A percentile compares a stretch with the other conserved stretches of the same genome.
Conservation (phyloP, 2,329 filamentous ascomycete species). For the Neofusicoccum umdonicola region DNA sequence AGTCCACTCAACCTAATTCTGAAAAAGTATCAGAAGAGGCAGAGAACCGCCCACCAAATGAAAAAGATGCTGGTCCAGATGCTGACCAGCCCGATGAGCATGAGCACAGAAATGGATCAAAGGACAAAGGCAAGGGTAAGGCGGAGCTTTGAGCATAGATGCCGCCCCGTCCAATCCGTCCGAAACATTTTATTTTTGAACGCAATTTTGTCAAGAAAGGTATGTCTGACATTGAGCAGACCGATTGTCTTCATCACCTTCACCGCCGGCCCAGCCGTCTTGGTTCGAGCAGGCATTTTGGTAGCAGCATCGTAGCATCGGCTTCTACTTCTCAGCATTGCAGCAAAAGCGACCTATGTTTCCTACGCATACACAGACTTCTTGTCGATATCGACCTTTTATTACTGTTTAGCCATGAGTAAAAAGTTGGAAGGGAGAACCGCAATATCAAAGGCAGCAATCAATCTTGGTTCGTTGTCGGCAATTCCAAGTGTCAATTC, state of each 20-base stretch:
- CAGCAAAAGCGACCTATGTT: not conserved
- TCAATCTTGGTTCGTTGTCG: too few species aligned
- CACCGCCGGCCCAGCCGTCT: not conserved
- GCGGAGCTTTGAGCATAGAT: conserved; percentile 9
- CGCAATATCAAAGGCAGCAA: too few species aligned
- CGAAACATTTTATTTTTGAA: not conserved
- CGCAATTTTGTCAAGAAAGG: not conserved
- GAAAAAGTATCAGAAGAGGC: not conserved
- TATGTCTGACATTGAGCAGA: conserved; percentile 4
- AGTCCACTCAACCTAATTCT: not conserved
- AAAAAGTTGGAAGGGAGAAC: too few species aligned
- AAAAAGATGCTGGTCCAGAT: not conserved
- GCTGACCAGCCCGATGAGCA: not conserved
- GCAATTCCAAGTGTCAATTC: too few species aligned
- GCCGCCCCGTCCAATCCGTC: not conserved
- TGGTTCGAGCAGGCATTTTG: conserved; percentile 7
- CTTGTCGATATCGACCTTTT: too few species aligned
- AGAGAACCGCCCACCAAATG: not conserved
- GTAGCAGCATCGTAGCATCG: not conserved
- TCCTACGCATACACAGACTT: not conserved
- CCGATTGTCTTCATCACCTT: not conserved
- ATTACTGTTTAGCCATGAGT: too few species aligned
- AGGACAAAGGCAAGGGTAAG: conserved; percentile 18
- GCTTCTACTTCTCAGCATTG: not conserved
- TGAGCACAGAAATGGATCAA: not conserved